These are phyloP conservation scores for Diddensiella caesifluorescens DNA, from an alignment of 805 yeast species.

Conservation along the genomic window DNA sequence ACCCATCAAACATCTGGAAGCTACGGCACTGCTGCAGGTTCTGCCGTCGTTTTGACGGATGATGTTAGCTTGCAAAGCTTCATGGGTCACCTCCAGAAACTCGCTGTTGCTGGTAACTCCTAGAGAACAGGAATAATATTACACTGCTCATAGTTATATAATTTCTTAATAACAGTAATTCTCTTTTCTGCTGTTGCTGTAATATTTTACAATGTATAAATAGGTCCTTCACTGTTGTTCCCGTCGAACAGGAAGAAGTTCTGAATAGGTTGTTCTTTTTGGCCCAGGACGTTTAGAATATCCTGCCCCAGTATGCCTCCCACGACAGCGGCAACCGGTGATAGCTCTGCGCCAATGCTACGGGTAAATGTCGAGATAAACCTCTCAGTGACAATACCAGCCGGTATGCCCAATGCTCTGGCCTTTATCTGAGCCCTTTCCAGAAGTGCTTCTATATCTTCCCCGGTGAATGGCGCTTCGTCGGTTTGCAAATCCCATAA, in stretches of 20 bases:
- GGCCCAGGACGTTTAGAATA: conserved; percentile 73
- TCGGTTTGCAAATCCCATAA: conserved; percentile 39
- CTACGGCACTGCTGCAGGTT: conserved; percentile 46
- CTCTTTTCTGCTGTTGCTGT: conserved; percentile 11
- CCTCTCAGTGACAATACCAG: conserved; percentile 40
- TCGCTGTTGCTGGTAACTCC: conserved; percentile 57
- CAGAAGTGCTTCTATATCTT: conserved; percentile 11
- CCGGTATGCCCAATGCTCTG: conserved; percentile 41
- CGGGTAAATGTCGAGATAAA: conserved; percentile 31
- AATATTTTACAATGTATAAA: conserved; percentile 46
- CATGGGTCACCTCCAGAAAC: conserved; percentile 89
- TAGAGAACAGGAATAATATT: conserved; percentile 1
- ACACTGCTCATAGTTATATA: background rate
- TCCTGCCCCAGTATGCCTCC: conserved; percentile 93
- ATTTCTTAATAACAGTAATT: background rate
- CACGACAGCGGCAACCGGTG: conserved; percentile 79
- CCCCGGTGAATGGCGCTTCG: conserved; percentile 4
- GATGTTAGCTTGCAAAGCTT: conserved; percentile 93
- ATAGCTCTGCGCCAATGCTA: conserved; percentile 49
- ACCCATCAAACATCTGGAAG: conserved; percentile 57
- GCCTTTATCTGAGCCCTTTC: conserved; percentile 21
- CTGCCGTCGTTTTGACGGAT: conserved; percentile 88
- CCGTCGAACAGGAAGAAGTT: conserved; percentile 79
- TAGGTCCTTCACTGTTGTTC: conserved; percentile 64
- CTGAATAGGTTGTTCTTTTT: conserved; percentile 73